A percentile compares a stretch with the other conserved stretches of the same genome.
Evolutionary conservation across 768 basidiomycete genomes (phyloP).

Genomic region (Mycena vitilis): DNA sequence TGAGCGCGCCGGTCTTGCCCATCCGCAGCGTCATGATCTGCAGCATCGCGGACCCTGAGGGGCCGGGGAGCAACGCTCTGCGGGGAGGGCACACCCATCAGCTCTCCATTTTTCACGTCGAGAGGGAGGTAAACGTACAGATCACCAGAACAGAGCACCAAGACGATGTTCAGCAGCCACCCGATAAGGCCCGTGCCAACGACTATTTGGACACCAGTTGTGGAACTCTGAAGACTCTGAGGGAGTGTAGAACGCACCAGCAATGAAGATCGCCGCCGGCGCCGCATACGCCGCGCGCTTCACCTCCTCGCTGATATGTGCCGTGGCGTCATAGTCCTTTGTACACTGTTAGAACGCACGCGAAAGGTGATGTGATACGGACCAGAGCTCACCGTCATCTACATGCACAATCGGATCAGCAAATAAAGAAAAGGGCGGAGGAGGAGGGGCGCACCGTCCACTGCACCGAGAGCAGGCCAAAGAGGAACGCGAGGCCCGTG

Average conservation of each 20-base stretch:
- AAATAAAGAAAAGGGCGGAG: conserved; percentile 16
- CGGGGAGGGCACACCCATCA: neutral
- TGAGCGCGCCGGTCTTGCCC: conserved; percentile 79
- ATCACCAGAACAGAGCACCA: conserved; percentile 86
- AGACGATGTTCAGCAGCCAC: conserved; percentile 89
- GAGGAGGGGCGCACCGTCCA: conserved; percentile 72
- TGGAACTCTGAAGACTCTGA: neutral
- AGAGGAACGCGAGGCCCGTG: conserved; percentile 83
- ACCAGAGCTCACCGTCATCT: conserved; percentile 66
- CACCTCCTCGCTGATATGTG: conserved; percentile 89
- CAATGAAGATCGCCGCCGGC: conserved; percentile 46
- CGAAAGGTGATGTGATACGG: neutral
- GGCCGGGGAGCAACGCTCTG: conserved; percentile 74
- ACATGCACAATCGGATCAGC: neutral
- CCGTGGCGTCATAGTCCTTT: conserved; percentile 84
- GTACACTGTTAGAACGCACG: conserved; percentile 2
- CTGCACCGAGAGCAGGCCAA: conserved; percentile 88
- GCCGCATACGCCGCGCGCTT: conserved; percentile 79
- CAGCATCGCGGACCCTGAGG: conserved; percentile 79
- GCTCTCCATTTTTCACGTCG: conserved; percentile 17
- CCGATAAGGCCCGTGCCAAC: conserved; percentile 83
- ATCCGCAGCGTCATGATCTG: conserved; percentile 83
- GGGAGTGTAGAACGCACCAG: conserved; percentile 27
- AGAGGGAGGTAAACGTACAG: conserved; percentile 57
- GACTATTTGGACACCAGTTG: conserved; percentile 49